Evolutionary conservation across 2,329 filamentous ascomycete species (phyloP).

Genomic region (Magnaporthiopsis incrustans): DNA sequence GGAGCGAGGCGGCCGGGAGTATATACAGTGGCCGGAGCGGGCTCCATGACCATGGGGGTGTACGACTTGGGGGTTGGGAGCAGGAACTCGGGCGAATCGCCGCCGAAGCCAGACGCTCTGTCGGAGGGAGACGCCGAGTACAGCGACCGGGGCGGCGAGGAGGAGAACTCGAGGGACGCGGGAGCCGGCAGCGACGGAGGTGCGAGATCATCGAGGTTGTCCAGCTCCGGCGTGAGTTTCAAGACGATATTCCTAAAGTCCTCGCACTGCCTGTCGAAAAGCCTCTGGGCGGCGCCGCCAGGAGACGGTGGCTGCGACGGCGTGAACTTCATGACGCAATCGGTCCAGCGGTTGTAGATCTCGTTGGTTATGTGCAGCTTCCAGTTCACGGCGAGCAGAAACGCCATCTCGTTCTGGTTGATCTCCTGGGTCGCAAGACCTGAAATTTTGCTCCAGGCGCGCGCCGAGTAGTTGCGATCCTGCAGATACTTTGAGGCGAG

Average conservation of each 20-base stretch:
- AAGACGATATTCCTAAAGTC: slow-evolving; percentile 54
- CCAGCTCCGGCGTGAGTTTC: slow-evolving; percentile 46
- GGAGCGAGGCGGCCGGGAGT: slow-evolving; percentile 41
- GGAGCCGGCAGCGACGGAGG: slow-evolving; percentile 21
- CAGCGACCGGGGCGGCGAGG: slow-evolving; percentile 33
- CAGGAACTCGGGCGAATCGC: slow-evolving; percentile 31
- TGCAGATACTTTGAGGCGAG: slow-evolving; percentile 96
- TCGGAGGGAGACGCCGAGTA: slow-evolving; percentile 33
- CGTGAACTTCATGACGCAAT: slow-evolving; percentile 80
- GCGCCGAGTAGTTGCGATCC: slow-evolving; percentile 93
- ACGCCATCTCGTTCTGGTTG: slow-evolving; percentile 92
- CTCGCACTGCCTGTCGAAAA: slow-evolving; percentile 36
- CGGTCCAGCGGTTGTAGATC: slow-evolving; percentile 87
- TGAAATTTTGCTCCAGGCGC: slow-evolving; percentile 98
- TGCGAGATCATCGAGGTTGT: slow-evolving; percentile 48
- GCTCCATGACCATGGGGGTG: slow-evolving; percentile 42
- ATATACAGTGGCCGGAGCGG: slow-evolving; percentile 32
- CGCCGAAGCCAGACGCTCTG: slow-evolving; percentile 22
- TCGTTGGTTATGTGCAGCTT: slow-evolving; percentile 87
- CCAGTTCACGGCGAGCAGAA: slow-evolving; percentile 86
- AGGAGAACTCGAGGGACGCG: slow-evolving; percentile 23
- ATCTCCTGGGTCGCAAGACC: slow-evolving; percentile 91
- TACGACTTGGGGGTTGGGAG: slow-evolving; percentile 30
- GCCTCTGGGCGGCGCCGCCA: slow-evolving; percentile 31
- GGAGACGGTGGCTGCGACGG: slow-evolving; percentile 53